Evolutionary conservation across 2,329 filamentous ascomycete species (phyloP).

Genomic region (Calonectria leucothoes): DNA sequence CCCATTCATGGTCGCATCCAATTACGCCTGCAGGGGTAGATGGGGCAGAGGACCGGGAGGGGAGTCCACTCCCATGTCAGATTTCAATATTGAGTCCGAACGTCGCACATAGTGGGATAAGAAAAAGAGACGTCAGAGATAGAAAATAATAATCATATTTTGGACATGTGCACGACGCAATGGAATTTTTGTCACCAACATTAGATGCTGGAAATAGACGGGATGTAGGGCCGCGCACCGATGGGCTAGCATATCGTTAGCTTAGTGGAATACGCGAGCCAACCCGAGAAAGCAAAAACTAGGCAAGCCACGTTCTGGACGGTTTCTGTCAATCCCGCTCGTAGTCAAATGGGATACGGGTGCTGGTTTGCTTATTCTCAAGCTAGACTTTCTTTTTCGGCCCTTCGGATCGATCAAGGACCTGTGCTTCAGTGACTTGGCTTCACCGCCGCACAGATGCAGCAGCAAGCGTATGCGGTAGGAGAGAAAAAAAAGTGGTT

Average conservation of each 20-base stretch:
- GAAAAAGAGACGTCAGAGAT: background rate
- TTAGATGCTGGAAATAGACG: background rate
- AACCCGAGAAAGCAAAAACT: background rate
- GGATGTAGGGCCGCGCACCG: background rate
- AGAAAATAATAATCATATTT: background rate
- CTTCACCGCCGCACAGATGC: background rate
- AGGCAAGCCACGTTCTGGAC: constrained; percentile 3
- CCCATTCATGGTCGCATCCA: constrained; percentile 1
- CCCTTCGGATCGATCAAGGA: constrained; percentile 1
- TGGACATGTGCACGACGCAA: background rate
- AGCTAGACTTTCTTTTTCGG: background rate
- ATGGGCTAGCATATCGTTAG: background rate
- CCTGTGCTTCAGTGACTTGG: background rate
- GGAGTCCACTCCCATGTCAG: background rate
- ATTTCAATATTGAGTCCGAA: constrained; percentile 1
- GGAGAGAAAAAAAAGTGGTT: background rate
- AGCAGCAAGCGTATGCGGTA: background rate
- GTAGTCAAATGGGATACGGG: background rate
- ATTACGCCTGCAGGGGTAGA: constrained; percentile 1
- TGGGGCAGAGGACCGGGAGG: background rate
- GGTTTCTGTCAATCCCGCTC: constrained; percentile 17
- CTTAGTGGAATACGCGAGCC: background rate
- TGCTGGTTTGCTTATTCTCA: background rate
- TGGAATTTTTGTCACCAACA: background rate
- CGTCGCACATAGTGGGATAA: background rate